Evolutionary conservation across 352 stramenopile genomes (phyloP).

Genomic region (Phytopythium delawarense): DNA sequence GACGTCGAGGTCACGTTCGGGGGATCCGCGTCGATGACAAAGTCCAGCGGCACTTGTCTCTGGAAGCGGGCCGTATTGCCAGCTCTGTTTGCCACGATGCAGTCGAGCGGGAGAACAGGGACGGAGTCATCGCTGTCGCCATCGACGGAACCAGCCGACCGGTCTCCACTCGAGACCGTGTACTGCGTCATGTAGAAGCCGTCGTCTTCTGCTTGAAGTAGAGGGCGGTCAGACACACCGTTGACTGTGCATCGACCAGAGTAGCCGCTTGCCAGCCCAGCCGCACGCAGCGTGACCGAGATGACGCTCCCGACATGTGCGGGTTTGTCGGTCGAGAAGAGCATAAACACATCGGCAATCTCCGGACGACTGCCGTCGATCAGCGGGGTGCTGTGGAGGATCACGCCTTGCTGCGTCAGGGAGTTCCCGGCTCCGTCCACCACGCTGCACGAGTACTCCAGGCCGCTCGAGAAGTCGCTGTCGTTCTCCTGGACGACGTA

Average conservation of each 20-base stretch:
- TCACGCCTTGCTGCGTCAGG: constrained; percentile 16
- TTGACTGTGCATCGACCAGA: constrained; percentile 49
- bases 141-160: constrained; percentile 13
- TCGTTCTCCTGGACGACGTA: constrained; percentile 44
- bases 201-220: constrained; percentile 44
- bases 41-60: constrained; percentile 35
- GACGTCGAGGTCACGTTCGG: constrained; percentile 37
- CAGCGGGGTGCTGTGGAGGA: constrained; percentile 19
- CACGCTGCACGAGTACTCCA: constrained; percentile 29
- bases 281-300: constrained; percentile 44
- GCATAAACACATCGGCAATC: constrained; percentile 47
- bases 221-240: constrained; percentile 27
- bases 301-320: constrained; percentile 52
- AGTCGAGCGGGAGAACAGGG: constrained; percentile 32
- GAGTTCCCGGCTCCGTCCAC: constrained; percentile 24
- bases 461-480: constrained; percentile 26
- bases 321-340: constrained; percentile 57
- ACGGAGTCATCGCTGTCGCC: constrained; percentile 12
- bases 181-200: constrained; percentile 71
- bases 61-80: constrained; percentile 40
- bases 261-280: constrained; percentile 36
- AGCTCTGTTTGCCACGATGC: constrained; percentile 31
- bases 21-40: constrained; percentile 45
- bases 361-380: constrained; percentile 33
- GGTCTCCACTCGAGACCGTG: constrained; percentile 38